Evolutionary conservation across 305 asterid species (phyloP), one percentile per base, ranked within the genome.

Genomic region (Fraxinus platypoda): DNA sequence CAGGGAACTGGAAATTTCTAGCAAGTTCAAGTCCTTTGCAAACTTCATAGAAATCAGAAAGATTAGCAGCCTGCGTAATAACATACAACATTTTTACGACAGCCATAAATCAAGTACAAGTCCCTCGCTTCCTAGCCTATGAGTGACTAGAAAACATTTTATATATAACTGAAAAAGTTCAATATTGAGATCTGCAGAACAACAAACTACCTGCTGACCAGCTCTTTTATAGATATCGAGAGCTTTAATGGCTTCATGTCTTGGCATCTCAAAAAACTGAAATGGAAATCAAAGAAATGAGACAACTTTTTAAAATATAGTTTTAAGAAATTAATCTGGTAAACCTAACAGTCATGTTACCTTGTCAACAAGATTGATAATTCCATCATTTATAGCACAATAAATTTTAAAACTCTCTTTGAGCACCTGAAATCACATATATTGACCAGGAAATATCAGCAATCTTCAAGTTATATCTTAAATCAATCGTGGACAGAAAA

Each of bases 181-280:
- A n/a, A 62, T 62, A 62, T 62, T 3, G 31, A 62, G 71, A 15
- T 21, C 71, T 3, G 31, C 31, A 7, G 30, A 59, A 30, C 70
- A 59, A 59, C 25, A 59, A 59, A 59, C 70, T 78, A 97, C 99
- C 99, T 96, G 99, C 90, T 92, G 98, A 77, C 98, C 98, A 84
- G 99, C 99, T 88, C 94, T 91, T 88, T 88, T 96, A 86, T 96
- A 96, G 77, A 96, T 93, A 83, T 93, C 98, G 41, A 93, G 95
- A 84, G 99, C 97, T 83, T 93, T 92, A 43, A 94, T 87, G 72
- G 99, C 99, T 91, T 97, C 99, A 82, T 94, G 99, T 87, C 94
- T 93, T 66, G 98, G 95, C 99, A 97, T 97, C 93, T 97, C 99
- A 87, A 97, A 97, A 91, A 93, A 97, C 99, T 94, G 92, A 62